Evolutionary conservation across 768 basidiomycete species (phyloP), one percentile per base, ranked within the genome.

Genomic region (Tubosaeta brunneosetosa): DNA sequence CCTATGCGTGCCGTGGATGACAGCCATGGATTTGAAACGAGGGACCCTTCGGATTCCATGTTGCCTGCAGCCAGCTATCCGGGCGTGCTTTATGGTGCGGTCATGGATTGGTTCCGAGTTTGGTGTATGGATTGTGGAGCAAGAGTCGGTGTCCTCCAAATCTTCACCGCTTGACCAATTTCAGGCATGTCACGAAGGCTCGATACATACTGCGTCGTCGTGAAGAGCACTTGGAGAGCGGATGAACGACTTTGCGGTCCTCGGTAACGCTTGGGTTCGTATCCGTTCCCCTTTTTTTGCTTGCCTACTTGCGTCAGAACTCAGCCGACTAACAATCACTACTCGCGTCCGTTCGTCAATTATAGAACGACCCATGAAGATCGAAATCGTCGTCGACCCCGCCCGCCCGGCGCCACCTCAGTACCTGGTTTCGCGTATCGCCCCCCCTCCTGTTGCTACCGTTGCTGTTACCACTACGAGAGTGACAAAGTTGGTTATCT

Each of bases 301-400:
- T 69, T 66, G 65, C 66, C 62, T 65, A 63, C 69, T 65, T 64
- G 57, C 64, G 52, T 61, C 67, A 60, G 64, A 63, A 60, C 64
- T 67, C 67, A 64, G 56, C 66, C 69, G 58, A 65, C 67, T 70
- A 59, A 67, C 50, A 55, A 61, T 64, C 57, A 67, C 67, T 72
- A 59, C 72, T 62, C 53, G 64, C 74, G 54, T 52, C 45, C 69
- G 58, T 64, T 59, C 63, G 56, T 61, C 68, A 61, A 65, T 68
- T 72, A 71, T 66, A 98, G 95, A 91, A 80, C 90, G 91, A 60
- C 90, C 92, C 22, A 97, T 98, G 94, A 95, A 94, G 79, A 94
- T 98, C 57, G 95, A 99, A 79, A 91, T 98, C 59, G 84, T 98
- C 42, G 80, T 95, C 68, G 91, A 95, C 74, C 91, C 91, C 12